A percentile compares a stretch with the other conserved stretches of the same genome.
Evolutionary conservation across 2,329 filamentous ascomycete genomes (phyloP).

Genomic region (Aspergillus chevalieri): DNA sequence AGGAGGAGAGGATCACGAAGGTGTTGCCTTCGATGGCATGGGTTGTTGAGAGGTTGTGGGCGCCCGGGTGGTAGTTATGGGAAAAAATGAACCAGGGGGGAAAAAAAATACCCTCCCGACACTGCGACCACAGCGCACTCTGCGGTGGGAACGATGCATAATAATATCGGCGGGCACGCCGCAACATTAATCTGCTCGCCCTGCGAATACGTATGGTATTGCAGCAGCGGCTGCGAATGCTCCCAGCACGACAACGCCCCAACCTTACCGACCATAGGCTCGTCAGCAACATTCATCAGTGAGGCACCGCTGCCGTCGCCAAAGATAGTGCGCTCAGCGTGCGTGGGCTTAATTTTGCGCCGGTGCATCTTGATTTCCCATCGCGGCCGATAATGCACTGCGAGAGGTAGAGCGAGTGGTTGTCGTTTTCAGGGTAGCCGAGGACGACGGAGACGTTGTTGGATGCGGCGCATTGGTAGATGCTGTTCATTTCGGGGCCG

Average conservation of each 20-base stretch:
- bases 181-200: slow-evolving; percentile 45
- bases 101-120: not conserved
- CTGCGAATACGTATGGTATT: slow-evolving; percentile 42
- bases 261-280: slow-evolving; percentile 33
- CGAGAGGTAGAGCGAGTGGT: slow-evolving; percentile 40
- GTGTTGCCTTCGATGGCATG: slow-evolving; percentile 53
- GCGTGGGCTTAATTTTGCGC: slow-evolving; percentile 50
- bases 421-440: slow-evolving; percentile 40
- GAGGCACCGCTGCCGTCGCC: slow-evolving; percentile 40
- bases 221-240: slow-evolving; percentile 47
- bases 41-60: slow-evolving; percentile 43
- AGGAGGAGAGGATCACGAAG: slow-evolving; percentile 49
- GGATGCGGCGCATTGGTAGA: slow-evolving; percentile 30
- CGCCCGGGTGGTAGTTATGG: slow-evolving; percentile 22
- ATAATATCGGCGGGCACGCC: slow-evolving; percentile 38
- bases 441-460: slow-evolving; percentile 38
- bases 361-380: slow-evolving; percentile 39
- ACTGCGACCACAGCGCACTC: not conserved
- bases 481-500: slow-evolving; percentile 32
- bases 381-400: slow-evolving; percentile 41
- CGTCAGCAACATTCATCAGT: slow-evolving; percentile 27
- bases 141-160: not conserved
- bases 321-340: slow-evolving; percentile 49
- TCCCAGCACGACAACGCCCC: slow-evolving; percentile 48
- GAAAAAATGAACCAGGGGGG: slow-evolving; percentile 6